These are phyloP conservation scores for Thuja plicata DNA, from an alignment of 83 land plant species.

Conservation along the genomic window DNA sequence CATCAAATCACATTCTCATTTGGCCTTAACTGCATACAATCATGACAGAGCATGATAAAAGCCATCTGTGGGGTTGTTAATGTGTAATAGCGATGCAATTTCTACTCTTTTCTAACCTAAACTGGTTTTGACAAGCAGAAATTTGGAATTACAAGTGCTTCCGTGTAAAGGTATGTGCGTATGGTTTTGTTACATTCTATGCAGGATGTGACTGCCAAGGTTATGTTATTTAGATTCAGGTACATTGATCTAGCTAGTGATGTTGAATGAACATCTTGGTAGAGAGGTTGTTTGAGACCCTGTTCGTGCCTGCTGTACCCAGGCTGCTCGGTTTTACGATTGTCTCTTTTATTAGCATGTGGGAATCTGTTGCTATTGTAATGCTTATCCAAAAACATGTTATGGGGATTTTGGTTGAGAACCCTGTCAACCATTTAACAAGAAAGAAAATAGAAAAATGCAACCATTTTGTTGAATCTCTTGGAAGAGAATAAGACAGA, in stretches of 20 bases:
- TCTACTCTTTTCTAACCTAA: too few species aligned
- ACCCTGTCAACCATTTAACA: neutral
- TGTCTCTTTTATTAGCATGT: neutral
- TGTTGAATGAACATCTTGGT: neutral
- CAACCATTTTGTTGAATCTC: neutral
- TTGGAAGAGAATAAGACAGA: neutral
- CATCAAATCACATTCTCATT: too few species aligned
- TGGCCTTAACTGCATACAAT: too few species aligned
- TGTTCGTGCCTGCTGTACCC: neutral
- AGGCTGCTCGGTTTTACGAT: neutral
- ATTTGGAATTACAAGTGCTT: too few species aligned
- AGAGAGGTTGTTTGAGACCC: neutral
- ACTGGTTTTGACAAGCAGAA: too few species aligned
- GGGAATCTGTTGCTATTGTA: neutral
- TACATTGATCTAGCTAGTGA: neutral
- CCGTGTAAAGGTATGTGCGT: too few species aligned
- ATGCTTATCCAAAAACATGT: neutral
- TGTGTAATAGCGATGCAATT: too few species aligned
- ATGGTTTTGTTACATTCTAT: too few species aligned
- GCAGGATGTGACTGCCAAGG: neutral
- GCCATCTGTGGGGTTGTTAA: too few species aligned
- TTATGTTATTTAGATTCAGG: neutral
- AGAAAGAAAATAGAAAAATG: neutral
- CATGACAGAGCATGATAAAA: too few species aligned
- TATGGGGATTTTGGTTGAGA: neutral